Percentiles rank a stretch among this genome's conserved stretches.
Evolutionary conservation across 352 stramenopile species (phyloP).

Genomic region (Lagenidium sp.): DNA sequence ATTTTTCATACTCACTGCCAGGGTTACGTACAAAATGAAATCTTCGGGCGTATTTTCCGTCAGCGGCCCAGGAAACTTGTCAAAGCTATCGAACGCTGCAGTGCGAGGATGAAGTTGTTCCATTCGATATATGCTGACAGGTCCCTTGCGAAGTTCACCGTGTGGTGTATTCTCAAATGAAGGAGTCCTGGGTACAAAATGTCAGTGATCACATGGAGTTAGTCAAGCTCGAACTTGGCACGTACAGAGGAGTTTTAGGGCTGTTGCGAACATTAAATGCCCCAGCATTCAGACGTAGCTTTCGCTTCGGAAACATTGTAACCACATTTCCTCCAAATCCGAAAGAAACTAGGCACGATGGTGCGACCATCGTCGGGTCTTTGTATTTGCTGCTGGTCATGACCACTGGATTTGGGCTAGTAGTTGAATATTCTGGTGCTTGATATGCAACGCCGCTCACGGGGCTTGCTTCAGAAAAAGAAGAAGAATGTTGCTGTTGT

Average conservation of each 20-base stretch:
- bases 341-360: constrained; percentile 71
- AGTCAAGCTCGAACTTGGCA: no score
- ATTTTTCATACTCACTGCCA: not conserved
- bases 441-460: no score
- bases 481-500: no score
- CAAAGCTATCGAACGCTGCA: constrained; percentile 53
- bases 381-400: constrained; percentile 74
- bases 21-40: constrained; percentile 32
- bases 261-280: constrained; percentile 43
- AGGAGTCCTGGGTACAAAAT: no score
- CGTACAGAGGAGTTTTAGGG: constrained; percentile 43
- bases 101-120: constrained; percentile 68
- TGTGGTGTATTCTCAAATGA: constrained; percentile 34
- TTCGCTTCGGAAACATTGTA: constrained; percentile 85
- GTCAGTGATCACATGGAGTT: no score
- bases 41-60: constrained; percentile 53
- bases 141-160: constrained; percentile 69
- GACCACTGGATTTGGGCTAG: constrained; percentile 5
- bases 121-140: constrained; percentile 74
- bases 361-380: constrained; percentile 63
- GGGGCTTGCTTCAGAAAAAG: no score
- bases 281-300: constrained; percentile 62
- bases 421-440: no score
- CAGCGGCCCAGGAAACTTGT: constrained; percentile 71
- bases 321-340: constrained; percentile 86